Evolutionary conservation across 352 stramenopile species (phyloP).

Genomic region (Phytopythium ostracodes): DNA sequence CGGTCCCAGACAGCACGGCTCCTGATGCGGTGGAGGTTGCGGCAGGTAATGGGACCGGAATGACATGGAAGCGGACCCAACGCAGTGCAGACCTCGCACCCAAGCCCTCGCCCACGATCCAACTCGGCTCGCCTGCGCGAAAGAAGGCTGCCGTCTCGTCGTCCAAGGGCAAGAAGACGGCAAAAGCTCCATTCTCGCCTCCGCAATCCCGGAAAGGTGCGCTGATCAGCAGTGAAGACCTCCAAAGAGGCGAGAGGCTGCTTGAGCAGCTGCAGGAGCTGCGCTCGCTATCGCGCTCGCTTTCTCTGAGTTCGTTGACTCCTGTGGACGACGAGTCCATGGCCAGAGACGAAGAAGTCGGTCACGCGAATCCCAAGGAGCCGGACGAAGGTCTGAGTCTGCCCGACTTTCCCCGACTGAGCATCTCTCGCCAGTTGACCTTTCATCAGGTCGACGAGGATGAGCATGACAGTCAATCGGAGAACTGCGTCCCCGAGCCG

Average conservation of each 20-base stretch:
- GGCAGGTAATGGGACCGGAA: constrained; percentile 4
- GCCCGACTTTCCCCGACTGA: constrained; percentile 9
- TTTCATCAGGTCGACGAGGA: constrained; percentile 25
- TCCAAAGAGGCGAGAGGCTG: constrained; percentile 28
- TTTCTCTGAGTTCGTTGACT: constrained; percentile 13
- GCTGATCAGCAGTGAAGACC: constrained; percentile 11
- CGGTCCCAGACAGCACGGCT: constrained; percentile 19
- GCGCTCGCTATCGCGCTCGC: constrained; percentile 18
- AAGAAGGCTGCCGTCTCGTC: not conserved
- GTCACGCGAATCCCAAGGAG: not conserved
- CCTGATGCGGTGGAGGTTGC: constrained; percentile 1
- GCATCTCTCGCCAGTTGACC: constrained; percentile 31
- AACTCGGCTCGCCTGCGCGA: not conserved
- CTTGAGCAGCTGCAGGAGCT: constrained; percentile 30
- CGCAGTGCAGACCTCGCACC: not conserved
- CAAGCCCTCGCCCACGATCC: not conserved
- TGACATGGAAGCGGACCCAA: constrained; percentile 1
- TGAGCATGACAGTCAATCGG: constrained; percentile 6
- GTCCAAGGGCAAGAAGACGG: not conserved
- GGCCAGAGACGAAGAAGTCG: not conserved
- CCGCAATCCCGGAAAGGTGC: not conserved
- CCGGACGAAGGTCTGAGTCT: not conserved
- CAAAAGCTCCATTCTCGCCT: not conserved
- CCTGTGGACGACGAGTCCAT: not conserved
- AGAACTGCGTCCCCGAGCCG: constrained; percentile 28